Conservation (phyloP, 2,329 filamentous ascomycete species). For the Xylaria sp. region DNA sequence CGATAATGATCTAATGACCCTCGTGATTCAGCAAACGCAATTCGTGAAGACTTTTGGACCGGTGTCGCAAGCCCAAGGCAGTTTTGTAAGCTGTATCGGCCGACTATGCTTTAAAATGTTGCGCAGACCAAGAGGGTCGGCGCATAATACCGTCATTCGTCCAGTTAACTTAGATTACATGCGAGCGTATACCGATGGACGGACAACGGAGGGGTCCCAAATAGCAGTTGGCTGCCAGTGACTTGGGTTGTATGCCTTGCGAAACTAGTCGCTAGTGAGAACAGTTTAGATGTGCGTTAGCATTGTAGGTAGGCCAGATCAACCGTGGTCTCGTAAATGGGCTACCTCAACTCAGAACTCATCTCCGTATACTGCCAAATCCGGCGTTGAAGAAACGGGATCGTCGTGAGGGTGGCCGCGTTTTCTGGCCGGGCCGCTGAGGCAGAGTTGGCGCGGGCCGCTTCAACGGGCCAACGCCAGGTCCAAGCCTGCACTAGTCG, state of each 20-base stretch:
- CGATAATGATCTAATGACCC: slow-evolving; percentile 11
- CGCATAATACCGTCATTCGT: slow-evolving; percentile 4
- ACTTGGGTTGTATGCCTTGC: slow-evolving; percentile 1
- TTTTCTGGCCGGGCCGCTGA: slow-evolving; percentile 16
- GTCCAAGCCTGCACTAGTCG: slow-evolving; percentile 22
- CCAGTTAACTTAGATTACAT: neutral
- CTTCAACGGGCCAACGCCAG: slow-evolving; percentile 27
- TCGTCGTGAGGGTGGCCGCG: neutral
- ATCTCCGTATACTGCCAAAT: slow-evolving; percentile 24
- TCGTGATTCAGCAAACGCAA: slow-evolving; percentile 18
- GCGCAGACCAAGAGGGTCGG: slow-evolving; percentile 11
- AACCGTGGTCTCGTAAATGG: neutral
- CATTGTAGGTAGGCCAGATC: neutral
- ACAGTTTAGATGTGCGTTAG: neutral
- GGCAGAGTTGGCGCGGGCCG: slow-evolving; percentile 29
- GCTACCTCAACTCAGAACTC: slow-evolving; percentile 15
- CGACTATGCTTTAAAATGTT: slow-evolving; percentile 6
- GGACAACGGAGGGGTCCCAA: neutral
- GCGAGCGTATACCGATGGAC: neutral
- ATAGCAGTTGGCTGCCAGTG: neutral
- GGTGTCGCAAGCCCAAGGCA: slow-evolving; percentile 7
- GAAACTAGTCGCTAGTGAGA: neutral
- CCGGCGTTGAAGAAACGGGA: slow-evolving; percentile 17
- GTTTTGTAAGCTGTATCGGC: slow-evolving; percentile 8
- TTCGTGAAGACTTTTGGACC: slow-evolving; percentile 1